Evolutionary conservation across 352 stramenopile genomes (phyloP), one percentile per base, ranked within the genome.

Genomic region (Pythium sukuiense): DNA sequence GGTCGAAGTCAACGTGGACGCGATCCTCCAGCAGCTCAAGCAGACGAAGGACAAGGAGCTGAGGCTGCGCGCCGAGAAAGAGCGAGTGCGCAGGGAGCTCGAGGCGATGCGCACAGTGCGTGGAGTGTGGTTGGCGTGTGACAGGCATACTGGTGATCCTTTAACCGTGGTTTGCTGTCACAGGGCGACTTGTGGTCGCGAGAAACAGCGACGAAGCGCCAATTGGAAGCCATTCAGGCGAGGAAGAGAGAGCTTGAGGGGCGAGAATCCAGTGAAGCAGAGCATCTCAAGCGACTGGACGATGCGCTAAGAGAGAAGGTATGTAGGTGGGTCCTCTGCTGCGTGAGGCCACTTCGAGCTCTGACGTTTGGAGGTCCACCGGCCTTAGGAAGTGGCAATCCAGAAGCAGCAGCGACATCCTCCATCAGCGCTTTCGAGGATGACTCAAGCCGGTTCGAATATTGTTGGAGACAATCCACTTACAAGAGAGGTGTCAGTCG

Each of bases 21-120:
- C 59, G 67, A 69, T 92, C 59, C 70, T 92, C 49, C 68, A 63
- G 39, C 64, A 90, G 68, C 76, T 92, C 61, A 70, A 74, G 16
- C 59, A 50, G 30, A 69, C 77, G 26, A 92, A 92, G 62, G 77
- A 87, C 43, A 79, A 76, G 63, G 83, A 92, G 55, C 76, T 90
- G 57, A 68, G 73, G n/a, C 64, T 90, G n/a, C 76, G 74, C 18
- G 79, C 68, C 13, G 83, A 92, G 75, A 90, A 89, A 61, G 81
- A 87, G 70, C 81, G 78, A 37, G 71, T 92, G 45, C 81, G 81
- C 24, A 67, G 69, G 53, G 81, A 88, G 41, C 72, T 90, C 8
- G 70, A 74, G 50, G 63, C 81, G 35, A 55, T 88, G 24, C 72
- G 78, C 9, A 76, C 67, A 32, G 83, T 89, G 48, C 6, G 71